Evolutionary conservation across 176 grass and related monocot genomes (phyloP), one percentile per base, ranked within the genome.

Genomic region (Rhipidocladum racemiflorum): DNA sequence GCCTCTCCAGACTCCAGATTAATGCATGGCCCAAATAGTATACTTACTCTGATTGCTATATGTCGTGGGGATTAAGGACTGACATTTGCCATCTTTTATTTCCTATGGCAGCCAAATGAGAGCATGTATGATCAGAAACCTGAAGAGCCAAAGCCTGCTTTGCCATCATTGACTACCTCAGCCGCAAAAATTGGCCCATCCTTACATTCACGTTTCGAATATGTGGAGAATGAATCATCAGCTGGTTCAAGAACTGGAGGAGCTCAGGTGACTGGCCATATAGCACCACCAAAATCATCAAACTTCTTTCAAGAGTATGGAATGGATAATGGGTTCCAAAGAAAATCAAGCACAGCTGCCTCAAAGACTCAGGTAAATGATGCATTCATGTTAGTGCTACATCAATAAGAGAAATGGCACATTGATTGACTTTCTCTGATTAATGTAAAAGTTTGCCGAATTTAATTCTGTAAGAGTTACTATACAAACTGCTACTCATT

Each of bases 121-220:
- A 90, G 82, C 84, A 71, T 95, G 17, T 95, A 95, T 86, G 93
- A 95, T 5, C 93, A 95, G 88, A 95, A 95, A 81, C 93, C 93
- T 45, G 93, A 95, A 86, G 93, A 92, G 69, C 93, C 88, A 44
- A 85, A 87, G 64, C 90, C 88, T 74, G 80, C 15, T 75, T 49
- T 57, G 43, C 76, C 85, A 81, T 65, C 86, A 74, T 65, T 95
- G 61, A 71, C 69, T 39, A 65, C 70, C 28, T 30, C 87, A 23
- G 24, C 85, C 13, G 29, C 65, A 59, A 86, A 86, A 84, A 67
- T 29, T 74, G 75, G 66, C 6, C 79, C 79, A 30, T 92, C 93
- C 9, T 84, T 61, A 25, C 82, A 84, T 62, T 95, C 93, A 81
- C 87, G 93, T 83, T 92, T 95, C 81, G 87, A 95, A 27, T 95